Evolutionary conservation across 345 rosid genomes (phyloP).

Genomic region (Raphanus sativus): DNA sequence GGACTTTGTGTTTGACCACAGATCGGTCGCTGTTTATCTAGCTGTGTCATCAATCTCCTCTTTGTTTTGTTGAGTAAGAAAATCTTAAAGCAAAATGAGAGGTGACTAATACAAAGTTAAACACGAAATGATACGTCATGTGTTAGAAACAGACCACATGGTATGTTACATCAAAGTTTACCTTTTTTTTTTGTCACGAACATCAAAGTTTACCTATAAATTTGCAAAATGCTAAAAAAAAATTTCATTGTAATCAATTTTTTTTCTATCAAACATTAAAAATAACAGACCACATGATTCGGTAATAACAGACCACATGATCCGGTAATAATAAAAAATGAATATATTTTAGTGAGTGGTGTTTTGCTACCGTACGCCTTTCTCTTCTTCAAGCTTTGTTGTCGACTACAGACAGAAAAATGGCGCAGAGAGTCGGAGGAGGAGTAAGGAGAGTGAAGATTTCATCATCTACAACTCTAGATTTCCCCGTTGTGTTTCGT

Average conservation of each 20-base stretch:
- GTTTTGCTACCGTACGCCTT: constrained; percentile 33
- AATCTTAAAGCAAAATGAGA: background rate
- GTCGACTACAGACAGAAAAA: constrained; percentile 1
- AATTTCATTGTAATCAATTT: too few species aligned
- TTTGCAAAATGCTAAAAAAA: too few species aligned
- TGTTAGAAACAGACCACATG: background rate
- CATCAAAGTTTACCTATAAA: too few species aligned
- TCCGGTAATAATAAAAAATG: background rate
- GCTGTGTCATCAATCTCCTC: background rate
- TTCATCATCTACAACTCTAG: background rate
- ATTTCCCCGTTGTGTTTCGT: constrained; percentile 2
- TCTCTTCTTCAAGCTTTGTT: background rate
- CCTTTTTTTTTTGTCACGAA: too few species aligned
- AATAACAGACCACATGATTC: too few species aligned
- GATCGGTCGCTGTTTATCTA: background rate
- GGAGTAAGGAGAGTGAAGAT: constrained; percentile 20
- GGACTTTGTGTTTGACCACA: background rate
- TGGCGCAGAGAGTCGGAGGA: constrained; percentile 35
- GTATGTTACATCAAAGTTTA: background rate
- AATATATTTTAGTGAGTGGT: background rate
- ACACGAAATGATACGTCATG: background rate
- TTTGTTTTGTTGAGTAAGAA: background rate
- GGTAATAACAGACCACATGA: background rate
- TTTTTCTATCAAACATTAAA: too few species aligned
- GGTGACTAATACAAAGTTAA: background rate